Evolutionary conservation across 352 stramenopile genomes (phyloP).

Genomic region (Globisporangium cederbergense): DNA sequence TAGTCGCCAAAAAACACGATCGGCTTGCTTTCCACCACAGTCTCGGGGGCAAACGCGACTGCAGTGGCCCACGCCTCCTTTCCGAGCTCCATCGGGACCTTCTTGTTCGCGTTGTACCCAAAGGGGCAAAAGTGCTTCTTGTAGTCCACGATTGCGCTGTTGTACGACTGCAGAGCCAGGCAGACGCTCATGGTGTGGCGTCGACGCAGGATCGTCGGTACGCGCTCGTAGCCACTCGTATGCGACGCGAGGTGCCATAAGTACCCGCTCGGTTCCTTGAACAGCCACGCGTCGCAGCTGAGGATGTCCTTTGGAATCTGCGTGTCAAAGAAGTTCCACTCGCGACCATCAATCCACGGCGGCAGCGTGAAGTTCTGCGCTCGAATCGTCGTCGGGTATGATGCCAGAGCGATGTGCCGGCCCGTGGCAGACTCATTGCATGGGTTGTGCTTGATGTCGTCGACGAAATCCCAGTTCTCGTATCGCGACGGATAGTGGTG

Average conservation of each 20-base stretch:
- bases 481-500: constrained; percentile 80
- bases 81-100: constrained; percentile 56
- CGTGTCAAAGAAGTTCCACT: constrained; percentile 69
- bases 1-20: constrained; percentile 48
- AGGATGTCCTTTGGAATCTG: constrained; percentile 64
- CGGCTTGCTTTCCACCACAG: constrained; percentile 24
- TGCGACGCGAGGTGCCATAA: constrained; percentile 72
- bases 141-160: constrained; percentile 53
- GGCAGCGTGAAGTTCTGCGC: constrained; percentile 70
- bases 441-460: constrained; percentile 77
- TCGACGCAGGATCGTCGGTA: constrained; percentile 74
- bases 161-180: constrained; percentile 68
- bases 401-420: constrained; percentile 46
- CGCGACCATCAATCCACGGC: constrained; percentile 71
- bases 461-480: constrained; percentile 86
- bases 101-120: constrained; percentile 71
- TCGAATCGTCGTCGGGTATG: constrained; percentile 74
- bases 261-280: constrained; percentile 47
- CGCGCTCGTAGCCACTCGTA: constrained; percentile 73
- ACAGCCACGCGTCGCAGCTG: constrained; percentile 68
- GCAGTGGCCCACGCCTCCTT: constrained; percentile 42
- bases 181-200: constrained; percentile 75
- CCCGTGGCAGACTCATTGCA: constrained; percentile 37
- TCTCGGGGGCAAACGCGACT: constrained; percentile 33
- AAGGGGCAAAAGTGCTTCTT: constrained; percentile 45